phyloP scores from a whole-genome alignment of 768 basidiomycete genomes.

The Kwoniella sp. region DNA sequence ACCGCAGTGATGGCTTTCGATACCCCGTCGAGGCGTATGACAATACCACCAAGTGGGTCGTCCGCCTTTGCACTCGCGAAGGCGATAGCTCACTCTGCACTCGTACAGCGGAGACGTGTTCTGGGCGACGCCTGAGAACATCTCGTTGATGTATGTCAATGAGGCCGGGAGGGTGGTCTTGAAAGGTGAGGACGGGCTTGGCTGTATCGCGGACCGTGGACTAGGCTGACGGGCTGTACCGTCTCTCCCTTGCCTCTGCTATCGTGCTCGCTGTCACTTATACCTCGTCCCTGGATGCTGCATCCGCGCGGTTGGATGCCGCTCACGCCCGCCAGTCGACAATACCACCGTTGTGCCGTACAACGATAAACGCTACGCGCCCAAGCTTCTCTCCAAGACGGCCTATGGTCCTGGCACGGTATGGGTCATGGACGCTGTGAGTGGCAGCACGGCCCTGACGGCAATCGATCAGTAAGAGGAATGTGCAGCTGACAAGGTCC shows the following conservation, averaged over 20 bases:
- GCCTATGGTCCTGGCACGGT: constrained; percentile 46
- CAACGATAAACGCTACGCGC: constrained; percentile 48
- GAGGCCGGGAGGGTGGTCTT: constrained; percentile 25
- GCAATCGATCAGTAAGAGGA: not conserved
- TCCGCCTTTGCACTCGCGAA: not conserved
- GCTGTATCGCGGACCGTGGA: too few relatives aligned
- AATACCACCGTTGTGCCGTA: constrained; percentile 40
- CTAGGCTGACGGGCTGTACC: too few relatives aligned
- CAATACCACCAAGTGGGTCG: constrained; percentile 45
- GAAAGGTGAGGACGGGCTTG: constrained; percentile 28
- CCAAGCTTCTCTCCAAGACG: constrained; percentile 44
- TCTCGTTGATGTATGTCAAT: constrained; percentile 29
- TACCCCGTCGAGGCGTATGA: constrained; percentile 33
- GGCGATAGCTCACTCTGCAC: not conserved
- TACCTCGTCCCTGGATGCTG: not conserved
- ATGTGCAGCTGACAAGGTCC: not conserved
- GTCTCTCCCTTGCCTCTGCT: not conserved
- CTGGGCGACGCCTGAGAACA: constrained; percentile 41
- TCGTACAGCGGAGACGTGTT: constrained; percentile 37
- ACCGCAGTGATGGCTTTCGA: constrained; percentile 30
- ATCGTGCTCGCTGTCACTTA: constrained; percentile 3
- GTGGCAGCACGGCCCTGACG: not conserved
- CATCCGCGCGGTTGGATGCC: too few relatives aligned
- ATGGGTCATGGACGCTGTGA: constrained; percentile 41
- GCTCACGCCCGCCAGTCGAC: constrained; percentile 40